Conservation (phyloP, 305 asterid genomes). For the Fraxinus baroniana region DNA sequence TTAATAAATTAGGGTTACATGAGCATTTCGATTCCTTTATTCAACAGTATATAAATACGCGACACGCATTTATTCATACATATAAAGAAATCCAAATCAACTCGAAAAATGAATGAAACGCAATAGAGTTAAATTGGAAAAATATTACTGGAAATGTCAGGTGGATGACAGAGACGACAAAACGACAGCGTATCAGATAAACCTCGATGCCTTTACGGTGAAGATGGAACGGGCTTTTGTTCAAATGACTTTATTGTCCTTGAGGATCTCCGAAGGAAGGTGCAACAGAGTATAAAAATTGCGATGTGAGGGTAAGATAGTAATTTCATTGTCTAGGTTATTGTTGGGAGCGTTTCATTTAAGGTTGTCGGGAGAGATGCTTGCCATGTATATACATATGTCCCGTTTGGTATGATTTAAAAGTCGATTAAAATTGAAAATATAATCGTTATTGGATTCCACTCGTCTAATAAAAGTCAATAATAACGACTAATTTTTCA, state of each 20-base stretch:
- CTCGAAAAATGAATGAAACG: neutral
- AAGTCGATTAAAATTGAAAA: too few relatives aligned
- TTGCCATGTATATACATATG: too few relatives aligned
- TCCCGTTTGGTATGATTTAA: too few relatives aligned
- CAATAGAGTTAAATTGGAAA: neutral
- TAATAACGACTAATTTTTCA: too few relatives aligned
- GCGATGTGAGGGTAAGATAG: neutral
- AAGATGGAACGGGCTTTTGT: neutral
- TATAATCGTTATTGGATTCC: too few relatives aligned
- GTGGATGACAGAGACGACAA: neutral
- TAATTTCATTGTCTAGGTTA: neutral
- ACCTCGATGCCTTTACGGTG: neutral
- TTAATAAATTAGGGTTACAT: conserved; percentile 26
- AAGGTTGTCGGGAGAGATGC: too few relatives aligned
- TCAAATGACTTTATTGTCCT: neutral
- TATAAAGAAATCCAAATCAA: neutral
- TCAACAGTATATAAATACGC: neutral
- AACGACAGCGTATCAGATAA: neutral
- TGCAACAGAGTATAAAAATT: neutral
- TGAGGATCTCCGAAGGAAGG: neutral
- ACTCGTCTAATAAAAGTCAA: too few relatives aligned
- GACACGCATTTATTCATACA: neutral
- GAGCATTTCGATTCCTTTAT: neutral
- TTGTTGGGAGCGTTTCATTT: neutral
- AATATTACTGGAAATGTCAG: neutral